Evolutionary conservation across 2,329 filamentous ascomycete species (phyloP), one percentile per base, ranked within the genome.

Genomic region (Shiraia sp.): DNA sequence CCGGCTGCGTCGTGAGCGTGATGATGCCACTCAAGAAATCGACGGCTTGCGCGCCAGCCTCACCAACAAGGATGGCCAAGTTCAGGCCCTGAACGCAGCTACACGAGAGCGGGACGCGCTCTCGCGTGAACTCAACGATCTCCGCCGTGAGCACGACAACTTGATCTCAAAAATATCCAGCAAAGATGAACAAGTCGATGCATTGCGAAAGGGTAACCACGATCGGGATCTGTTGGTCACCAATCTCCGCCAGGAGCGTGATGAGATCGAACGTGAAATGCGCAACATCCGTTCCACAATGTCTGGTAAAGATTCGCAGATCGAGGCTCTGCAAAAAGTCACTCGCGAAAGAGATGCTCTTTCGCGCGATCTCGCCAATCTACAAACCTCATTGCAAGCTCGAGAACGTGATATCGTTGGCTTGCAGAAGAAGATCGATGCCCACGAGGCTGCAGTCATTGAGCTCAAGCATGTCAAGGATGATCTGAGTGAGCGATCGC

Each of bases 271-370:
- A 30, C 49, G 45, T 15, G 57, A 61, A 30, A 43, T 59, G 54
- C 55, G 54, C 22, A 55, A 32, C 10, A 12, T 61, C n/a, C 55
- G 61, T 10, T 54, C 58, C 7, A 52, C 57, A 6, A 53, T 65
- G 39, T 63, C 59, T 12, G 52, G 50, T 26, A 63, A 66, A 22
- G 62, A 67, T 10, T 55, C 55, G 7, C 61, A 69, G 35, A 65
- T 69, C 23, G 65, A 67, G 37, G 65, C 65, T 2, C 47, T 69
- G 7, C 65, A 68, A 36, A 65, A 53, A 30, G 41, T 66, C 12
- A 64, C 59, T 15, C 62, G 64, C 3, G 66, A 70, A 38, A 57
- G 60, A 17, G 65, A 69, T 31, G 47, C 39, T 4, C 47, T 69
- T 7, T 55, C 55, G 10, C 55, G 51, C 10, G 62, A 72, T 16